Conservation (phyloP, 2,329 filamentous ascomycete genomes). For the Aspergillus vadensis region DNA sequence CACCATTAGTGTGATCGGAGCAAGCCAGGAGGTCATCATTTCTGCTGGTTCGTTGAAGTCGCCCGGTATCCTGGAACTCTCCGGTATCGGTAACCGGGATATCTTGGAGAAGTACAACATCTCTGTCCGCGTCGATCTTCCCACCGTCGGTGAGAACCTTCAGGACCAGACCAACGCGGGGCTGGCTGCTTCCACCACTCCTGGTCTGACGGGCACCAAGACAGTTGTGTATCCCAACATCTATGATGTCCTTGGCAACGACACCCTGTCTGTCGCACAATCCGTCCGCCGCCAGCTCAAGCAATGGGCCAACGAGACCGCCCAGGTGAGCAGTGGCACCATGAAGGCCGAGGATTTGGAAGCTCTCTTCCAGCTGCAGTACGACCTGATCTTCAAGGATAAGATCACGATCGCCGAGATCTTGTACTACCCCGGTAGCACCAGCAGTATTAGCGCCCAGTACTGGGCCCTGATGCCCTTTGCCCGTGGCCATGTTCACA, state of each 20-base stretch:
- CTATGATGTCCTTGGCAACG: slow-evolving; percentile 13
- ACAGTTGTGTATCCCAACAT: slow-evolving; percentile 11
- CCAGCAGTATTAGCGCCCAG: slow-evolving; percentile 19
- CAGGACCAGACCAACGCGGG: slow-evolving; percentile 32
- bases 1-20: slow-evolving; percentile 30
- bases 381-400: slow-evolving; percentile 31
- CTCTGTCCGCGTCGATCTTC: slow-evolving; percentile 28
- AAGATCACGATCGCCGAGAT: slow-evolving; percentile 32
- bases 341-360: slow-evolving; percentile 27
- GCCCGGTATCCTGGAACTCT: slow-evolving; percentile 61
- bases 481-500: slow-evolving; percentile 33
- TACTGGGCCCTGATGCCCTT: slow-evolving; percentile 35
- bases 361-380: slow-evolving; percentile 30
- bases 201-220: slow-evolving; percentile 5
- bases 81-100: slow-evolving; percentile 55
- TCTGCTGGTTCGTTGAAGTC: slow-evolving; percentile 61
- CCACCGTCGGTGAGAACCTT: slow-evolving; percentile 52
- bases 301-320: slow-evolving; percentile 25
- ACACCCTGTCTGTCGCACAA: slow-evolving; percentile 1
- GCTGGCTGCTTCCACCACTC: not conserved
- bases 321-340: slow-evolving; percentile 24
- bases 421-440: slow-evolving; percentile 23
- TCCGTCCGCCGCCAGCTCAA: slow-evolving; percentile 14
- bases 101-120: slow-evolving; percentile 31
- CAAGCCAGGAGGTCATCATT: slow-evolving; percentile 57